A percentile compares a stretch with the other conserved stretches of the same genome.
Conservation (phyloP, 306 rosid genomes). For the Cucumis hystrix region DNA sequence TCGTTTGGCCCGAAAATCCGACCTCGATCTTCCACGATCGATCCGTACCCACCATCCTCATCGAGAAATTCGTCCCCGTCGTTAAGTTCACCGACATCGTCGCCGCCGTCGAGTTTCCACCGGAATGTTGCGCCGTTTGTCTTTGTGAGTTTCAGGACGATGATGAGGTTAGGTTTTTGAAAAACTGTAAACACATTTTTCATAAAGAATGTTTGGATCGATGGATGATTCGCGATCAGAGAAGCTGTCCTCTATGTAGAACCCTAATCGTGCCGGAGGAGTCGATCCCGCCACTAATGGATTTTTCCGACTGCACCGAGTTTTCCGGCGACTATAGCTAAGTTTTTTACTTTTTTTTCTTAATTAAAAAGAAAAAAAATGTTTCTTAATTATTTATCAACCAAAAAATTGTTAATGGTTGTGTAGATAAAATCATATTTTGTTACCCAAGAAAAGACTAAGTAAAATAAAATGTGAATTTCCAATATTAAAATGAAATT, state of each 20-base stretch:
- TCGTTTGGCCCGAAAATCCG: not conserved
- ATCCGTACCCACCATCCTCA: not conserved
- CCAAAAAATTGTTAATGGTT: not conserved
- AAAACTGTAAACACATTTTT: slow-evolving; percentile 8
- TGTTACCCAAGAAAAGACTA: not conserved
- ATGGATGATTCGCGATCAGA: slow-evolving; percentile 9
- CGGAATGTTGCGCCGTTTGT: slow-evolving; percentile 13
- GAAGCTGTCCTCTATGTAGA: slow-evolving; percentile 11
- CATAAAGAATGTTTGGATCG: slow-evolving; percentile 9
- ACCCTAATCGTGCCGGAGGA: not conserved
- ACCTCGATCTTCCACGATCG: not conserved
- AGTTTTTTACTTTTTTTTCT: not conserved
- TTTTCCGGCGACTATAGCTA: not conserved
- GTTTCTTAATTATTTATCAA: not conserved
- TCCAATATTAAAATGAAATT: not conserved
- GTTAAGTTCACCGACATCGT: slow-evolving; percentile 1
- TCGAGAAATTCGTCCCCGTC: slow-evolving; percentile 2
- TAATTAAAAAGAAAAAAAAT: not conserved
- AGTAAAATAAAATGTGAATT: not conserved
- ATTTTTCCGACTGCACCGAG: not conserved
- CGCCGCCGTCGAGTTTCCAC: not conserved
- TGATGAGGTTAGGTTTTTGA: slow-evolving; percentile 2
- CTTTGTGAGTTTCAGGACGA: slow-evolving; percentile 5
- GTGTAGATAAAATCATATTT: not conserved
- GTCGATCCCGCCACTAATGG: not conserved